A percentile compares a stretch with the other conserved stretches of the same genome.
phyloP scores from a whole-genome alignment of 345 rosid species.

The Eucalyptus tenuipes region DNA sequence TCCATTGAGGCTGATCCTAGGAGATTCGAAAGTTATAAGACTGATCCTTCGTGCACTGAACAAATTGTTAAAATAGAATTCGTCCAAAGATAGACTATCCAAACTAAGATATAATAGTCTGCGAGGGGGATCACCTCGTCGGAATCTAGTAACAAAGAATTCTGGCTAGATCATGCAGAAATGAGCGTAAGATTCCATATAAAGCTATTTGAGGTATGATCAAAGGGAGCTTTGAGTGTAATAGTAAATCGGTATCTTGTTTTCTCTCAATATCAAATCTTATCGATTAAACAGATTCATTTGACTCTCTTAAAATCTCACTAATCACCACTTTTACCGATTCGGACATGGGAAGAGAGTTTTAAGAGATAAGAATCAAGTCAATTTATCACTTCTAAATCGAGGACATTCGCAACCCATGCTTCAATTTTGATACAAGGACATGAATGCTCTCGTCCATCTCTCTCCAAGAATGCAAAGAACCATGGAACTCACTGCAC shows the following conservation, averaged over 20 bases:
- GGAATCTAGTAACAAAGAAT: not conserved
- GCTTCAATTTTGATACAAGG: not conserved
- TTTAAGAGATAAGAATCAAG: not conserved
- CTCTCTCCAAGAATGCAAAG: not conserved
- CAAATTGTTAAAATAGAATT: not conserved
- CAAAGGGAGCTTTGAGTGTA: not conserved
- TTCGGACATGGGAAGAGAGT: not conserved
- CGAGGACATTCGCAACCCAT: not conserved
- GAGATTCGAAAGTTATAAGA: not conserved
- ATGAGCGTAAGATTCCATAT: not conserved
- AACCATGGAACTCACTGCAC: not conserved
- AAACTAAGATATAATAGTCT: not conserved
- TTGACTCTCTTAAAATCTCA: not conserved
- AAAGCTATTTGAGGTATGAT: not conserved
- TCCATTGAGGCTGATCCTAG: not conserved
- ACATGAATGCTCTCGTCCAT: too few relatives aligned
- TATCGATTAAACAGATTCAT: not conserved
- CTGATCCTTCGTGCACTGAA: not conserved
- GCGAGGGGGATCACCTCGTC: not conserved
- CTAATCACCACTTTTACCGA: not conserved
- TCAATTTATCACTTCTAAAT: not conserved
- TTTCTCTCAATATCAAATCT: not conserved
- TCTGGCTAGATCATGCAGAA: not conserved
- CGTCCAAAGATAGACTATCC: not conserved
- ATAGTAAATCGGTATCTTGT: not conserved